Evolutionary conservation across 2,329 filamentous ascomycete species (phyloP), one percentile per base, ranked within the genome.

Genomic region (Sordariomycetes sp.): DNA sequence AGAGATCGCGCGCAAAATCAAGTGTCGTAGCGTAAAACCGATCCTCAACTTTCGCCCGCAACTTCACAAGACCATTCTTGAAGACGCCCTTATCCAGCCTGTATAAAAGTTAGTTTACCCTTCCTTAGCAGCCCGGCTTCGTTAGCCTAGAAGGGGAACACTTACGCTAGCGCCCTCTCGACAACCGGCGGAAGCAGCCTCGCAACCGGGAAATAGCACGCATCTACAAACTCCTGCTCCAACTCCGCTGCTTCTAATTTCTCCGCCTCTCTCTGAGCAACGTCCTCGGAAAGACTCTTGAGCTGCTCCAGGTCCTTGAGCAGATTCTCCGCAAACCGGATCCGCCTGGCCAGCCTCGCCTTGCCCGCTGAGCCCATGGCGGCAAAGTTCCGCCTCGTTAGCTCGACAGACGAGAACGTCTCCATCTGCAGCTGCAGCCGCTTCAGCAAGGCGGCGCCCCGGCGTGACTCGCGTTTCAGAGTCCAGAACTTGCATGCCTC

Each of bases 401-500:
- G 86, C 72, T 99, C 94, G 88, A 97, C 96, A 0, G 91, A 96
- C 7, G 93, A 93, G 71, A 97, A 99, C 0, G 90, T 90, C 71
- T 97, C 93, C 80, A 97, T 88, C 70, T 97, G 92, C 59, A 97
- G 75, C 70, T 99, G 94, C 22, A 99, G 79, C 40, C 94, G 85
- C 73, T 97, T 97, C 60, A 99, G 80, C 58, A 99, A 78, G 3
- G 94, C 90, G 34, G 94, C 94, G 53, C 94, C 94, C 60, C 94
- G 82, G 37, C 94, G 85, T 61, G 93, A 89, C 71, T 99, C 94
- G 59, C 94, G 85, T 74, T 99, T 99, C 62, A 99, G 73, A 0
- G 94, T 97, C 94, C 94, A 99, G 72, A 97, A 99, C 65, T 90
- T 91, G 74, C 93, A 97, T 1, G 89, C 89, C 70, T 97, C 93